These are phyloP conservation scores for Fonsecaea pedrosoi DNA, from an alignment of 2,329 filamentous ascomycete genomes.

Conservation along the genomic window DNA sequence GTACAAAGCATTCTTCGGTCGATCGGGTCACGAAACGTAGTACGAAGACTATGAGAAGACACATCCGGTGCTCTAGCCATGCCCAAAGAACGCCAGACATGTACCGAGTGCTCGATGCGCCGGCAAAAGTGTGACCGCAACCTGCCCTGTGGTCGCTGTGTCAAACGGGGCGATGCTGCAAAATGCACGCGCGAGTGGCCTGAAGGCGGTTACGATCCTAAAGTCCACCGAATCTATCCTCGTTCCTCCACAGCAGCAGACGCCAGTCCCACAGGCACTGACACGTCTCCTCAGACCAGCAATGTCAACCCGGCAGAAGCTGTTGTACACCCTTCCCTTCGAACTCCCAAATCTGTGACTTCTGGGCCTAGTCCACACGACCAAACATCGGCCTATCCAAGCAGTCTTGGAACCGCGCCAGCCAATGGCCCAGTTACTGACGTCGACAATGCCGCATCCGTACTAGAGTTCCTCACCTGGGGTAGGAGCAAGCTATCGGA, in stretches of 20 bases:
- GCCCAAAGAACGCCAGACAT: constrained; percentile 40
- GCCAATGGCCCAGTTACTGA: constrained; percentile 16
- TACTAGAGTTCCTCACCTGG: constrained; percentile 59
- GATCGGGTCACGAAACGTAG: constrained; percentile 13
- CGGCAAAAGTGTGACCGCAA: constrained; percentile 49
- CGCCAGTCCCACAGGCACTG: constrained; percentile 17
- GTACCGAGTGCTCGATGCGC: constrained; percentile 41
- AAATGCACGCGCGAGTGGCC: constrained; percentile 44
- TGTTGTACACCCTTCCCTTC: constrained; percentile 26
- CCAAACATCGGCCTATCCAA: constrained; percentile 10
- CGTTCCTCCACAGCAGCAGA: constrained; percentile 25
- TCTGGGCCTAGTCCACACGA: constrained; percentile 23
- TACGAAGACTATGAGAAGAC: constrained; percentile 24
- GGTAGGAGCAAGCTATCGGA: constrained; percentile 46
- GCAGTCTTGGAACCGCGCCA: constrained; percentile 10
- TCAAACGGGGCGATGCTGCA: constrained; percentile 48
- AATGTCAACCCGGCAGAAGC: constrained; percentile 13
- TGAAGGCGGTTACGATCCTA: constrained; percentile 39
- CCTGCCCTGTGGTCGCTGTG: constrained; percentile 50
- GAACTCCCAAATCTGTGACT: constrained; percentile 25
- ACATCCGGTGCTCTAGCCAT: constrained; percentile 18
- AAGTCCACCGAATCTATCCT: constrained; percentile 39
- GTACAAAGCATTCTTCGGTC: constrained; percentile 26
- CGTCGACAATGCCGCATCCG: constrained; percentile 36
- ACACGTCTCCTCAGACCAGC: constrained; percentile 14